phyloP scores from a whole-genome alignment of 371 early-diverging fungal genomes.

The Mucor ambiguus region DNA sequence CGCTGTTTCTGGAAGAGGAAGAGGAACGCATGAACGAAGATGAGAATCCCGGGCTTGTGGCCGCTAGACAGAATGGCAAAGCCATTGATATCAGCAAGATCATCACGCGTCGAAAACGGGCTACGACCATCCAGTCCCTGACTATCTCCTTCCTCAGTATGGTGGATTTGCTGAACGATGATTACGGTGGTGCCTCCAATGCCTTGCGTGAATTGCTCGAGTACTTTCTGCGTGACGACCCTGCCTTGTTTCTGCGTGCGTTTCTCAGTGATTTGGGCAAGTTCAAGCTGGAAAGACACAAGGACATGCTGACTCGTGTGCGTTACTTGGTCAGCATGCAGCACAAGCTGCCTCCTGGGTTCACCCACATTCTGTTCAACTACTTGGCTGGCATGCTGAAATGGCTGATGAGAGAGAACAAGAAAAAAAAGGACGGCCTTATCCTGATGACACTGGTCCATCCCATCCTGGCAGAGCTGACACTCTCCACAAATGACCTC shows the following conservation, averaged over 20 bases:
- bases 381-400: conserved; percentile 68
- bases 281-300: conserved; percentile 38
- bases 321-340: conserved; percentile 53
- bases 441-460: conserved; percentile 48
- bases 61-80: conserved; percentile 14
- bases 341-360: conserved; percentile 59
- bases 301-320: conserved; percentile 50
- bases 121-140: conserved; percentile 50
- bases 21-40: conserved; percentile 39
- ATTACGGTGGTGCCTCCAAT: conserved; percentile 49
- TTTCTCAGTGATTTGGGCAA: conserved; percentile 60
- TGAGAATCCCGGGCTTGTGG: conserved; percentile 10
- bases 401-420: conserved; percentile 55
- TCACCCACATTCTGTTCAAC: conserved; percentile 61
- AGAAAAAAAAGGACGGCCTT: conserved; percentile 38
- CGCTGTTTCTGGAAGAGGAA: conserved; percentile 60
- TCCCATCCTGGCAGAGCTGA: conserved; percentile 59
- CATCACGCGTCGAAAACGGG: conserved; percentile 41
- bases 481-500: conserved; percentile 61
- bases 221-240: conserved; percentile 61
- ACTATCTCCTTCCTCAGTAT: conserved; percentile 51
- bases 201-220: conserved; percentile 51
- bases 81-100: conserved; percentile 29
- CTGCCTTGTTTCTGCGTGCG: conserved; percentile 57
- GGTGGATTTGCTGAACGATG: conserved; percentile 59